Evolutionary conservation across 768 basidiomycete genomes (phyloP).

Genomic region (Pleurotus cornucopiae): DNA sequence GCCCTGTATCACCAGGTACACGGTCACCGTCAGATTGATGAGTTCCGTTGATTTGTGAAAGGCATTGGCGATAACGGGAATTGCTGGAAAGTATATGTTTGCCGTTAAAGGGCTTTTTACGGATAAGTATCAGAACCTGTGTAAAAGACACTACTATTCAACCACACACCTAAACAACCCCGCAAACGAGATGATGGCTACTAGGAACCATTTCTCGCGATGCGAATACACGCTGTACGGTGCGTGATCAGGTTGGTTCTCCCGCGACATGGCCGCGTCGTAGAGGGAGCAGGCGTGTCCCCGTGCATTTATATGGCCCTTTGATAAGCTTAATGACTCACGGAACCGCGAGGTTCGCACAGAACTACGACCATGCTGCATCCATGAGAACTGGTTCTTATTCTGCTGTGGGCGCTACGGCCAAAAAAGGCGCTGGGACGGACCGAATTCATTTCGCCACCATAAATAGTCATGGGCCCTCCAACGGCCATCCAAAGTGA

Average conservation of each 20-base stretch:
- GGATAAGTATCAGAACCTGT: not conserved
- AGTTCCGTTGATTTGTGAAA: constrained; percentile 66
- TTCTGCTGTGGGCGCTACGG: too few relatives aligned
- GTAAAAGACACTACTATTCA: not conserved
- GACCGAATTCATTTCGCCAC: too few relatives aligned
- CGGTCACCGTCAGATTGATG: constrained; percentile 73
- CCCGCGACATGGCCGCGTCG: too few relatives aligned
- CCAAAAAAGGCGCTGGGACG: too few relatives aligned
- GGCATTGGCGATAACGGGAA: constrained; percentile 60
- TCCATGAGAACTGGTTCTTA: too few relatives aligned
- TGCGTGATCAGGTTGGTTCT: not conserved
- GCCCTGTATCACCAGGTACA: constrained; percentile 70
- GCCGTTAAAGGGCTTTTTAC: constrained; percentile 57
- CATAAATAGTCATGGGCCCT: too few relatives aligned
- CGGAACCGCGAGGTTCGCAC: too few relatives aligned
- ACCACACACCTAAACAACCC: constrained; percentile 15
- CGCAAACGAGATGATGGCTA: constrained; percentile 14
- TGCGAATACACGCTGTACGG: constrained; percentile 15
- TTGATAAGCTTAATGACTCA: too few relatives aligned
- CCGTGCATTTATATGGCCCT: too few relatives aligned
- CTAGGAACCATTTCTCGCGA: constrained; percentile 17
- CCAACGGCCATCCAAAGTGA: too few relatives aligned
- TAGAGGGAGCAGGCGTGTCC: too few relatives aligned
- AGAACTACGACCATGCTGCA: too few relatives aligned
- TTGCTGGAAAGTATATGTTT: constrained; percentile 77